These are phyloP conservation scores for Akanthomyces uredinophilus DNA, from an alignment of 2,329 filamentous ascomycete genomes.

Conservation along the genomic window DNA sequence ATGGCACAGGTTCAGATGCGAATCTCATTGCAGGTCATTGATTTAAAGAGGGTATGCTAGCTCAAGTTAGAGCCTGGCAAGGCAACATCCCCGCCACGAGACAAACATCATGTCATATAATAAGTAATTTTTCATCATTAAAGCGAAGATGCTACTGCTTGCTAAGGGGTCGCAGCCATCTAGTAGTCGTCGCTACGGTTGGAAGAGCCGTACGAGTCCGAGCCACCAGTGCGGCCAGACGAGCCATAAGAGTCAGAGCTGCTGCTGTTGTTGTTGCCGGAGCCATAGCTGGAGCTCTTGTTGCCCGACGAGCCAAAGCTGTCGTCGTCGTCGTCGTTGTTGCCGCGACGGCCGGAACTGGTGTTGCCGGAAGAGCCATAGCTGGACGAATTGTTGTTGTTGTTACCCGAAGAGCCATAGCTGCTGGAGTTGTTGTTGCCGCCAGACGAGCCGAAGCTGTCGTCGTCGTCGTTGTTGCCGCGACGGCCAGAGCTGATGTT, in stretches of 20 bases:
- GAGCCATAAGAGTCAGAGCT: constrained; percentile 16
- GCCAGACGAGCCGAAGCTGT: constrained; percentile 15
- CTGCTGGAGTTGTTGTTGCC: constrained; percentile 16
- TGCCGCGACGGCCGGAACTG: constrained; percentile 14
- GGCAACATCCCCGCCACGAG: background rate
- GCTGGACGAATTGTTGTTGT: constrained; percentile 19
- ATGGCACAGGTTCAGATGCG: background rate
- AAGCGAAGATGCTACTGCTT: background rate
- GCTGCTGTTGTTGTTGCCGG: constrained; percentile 16
- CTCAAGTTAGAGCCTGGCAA: background rate
- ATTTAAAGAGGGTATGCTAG: background rate
- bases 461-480: constrained; percentile 18
- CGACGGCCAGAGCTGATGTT: constrained; percentile 10
- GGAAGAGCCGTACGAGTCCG: constrained; percentile 18
- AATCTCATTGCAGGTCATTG: background rate
- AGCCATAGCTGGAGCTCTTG: constrained; percentile 19
- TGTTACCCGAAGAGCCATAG: no score
- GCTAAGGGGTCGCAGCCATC: background rate
- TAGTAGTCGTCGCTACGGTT: constrained; percentile 19
- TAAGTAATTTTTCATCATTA: background rate
- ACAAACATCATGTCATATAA: background rate
- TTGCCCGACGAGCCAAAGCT: constrained; percentile 19
- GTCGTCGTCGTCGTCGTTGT: constrained; percentile 18
- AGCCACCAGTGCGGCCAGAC: constrained; percentile 1
- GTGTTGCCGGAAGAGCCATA: constrained; percentile 23